These are phyloP conservation scores for Phaffomyces antillensis DNA, from an alignment of 805 yeast genomes.

Conservation along the genomic window DNA sequence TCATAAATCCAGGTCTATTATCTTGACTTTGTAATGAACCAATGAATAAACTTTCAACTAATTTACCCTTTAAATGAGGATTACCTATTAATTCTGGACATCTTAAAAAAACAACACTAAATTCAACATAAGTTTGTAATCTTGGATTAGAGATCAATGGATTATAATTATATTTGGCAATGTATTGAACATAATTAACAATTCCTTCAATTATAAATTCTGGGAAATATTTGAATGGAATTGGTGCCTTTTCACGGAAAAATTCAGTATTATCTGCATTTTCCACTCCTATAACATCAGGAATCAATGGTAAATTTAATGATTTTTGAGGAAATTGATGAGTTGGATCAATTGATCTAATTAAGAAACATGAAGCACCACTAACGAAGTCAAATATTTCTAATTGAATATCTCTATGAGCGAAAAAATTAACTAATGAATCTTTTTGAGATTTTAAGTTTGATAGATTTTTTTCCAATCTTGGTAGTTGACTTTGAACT, in stretches of 20 bases:
- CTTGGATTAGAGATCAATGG: slow-evolving; percentile 51
- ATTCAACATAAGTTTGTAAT: slow-evolving; percentile 54
- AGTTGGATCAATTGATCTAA: slow-evolving; percentile 64
- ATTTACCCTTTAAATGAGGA: slow-evolving; percentile 84
- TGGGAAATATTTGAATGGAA: slow-evolving; percentile 77
- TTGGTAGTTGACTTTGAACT: slow-evolving; percentile 39
- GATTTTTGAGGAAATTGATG: slow-evolving; percentile 53
- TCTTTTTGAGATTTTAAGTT: slow-evolving; percentile 39
- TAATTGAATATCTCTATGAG: slow-evolving; percentile 47
- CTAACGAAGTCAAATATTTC: slow-evolving; percentile 71
- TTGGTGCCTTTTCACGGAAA: slow-evolving; percentile 56
- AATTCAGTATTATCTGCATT: slow-evolving; percentile 72
- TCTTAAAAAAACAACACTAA: slow-evolving; percentile 67
- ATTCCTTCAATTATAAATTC: slow-evolving; percentile 82
- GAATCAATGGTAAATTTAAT: slow-evolving; percentile 49
- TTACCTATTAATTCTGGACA: slow-evolving; percentile 83
- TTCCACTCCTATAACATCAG: slow-evolving; percentile 54
- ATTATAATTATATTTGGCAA: slow-evolving; percentile 47
- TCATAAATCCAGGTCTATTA: slow-evolving; percentile 64
- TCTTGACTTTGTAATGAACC: slow-evolving; percentile 60
- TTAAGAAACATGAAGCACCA: slow-evolving; percentile 68
- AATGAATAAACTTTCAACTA: slow-evolving; percentile 71
- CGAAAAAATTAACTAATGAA: slow-evolving; percentile 57
- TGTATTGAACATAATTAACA: slow-evolving; percentile 59
- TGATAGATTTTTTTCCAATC: slow-evolving; percentile 36